phyloP scores from a whole-genome alignment of 2,329 filamentous ascomycete species.

The Claviceps pusilla region DNA sequence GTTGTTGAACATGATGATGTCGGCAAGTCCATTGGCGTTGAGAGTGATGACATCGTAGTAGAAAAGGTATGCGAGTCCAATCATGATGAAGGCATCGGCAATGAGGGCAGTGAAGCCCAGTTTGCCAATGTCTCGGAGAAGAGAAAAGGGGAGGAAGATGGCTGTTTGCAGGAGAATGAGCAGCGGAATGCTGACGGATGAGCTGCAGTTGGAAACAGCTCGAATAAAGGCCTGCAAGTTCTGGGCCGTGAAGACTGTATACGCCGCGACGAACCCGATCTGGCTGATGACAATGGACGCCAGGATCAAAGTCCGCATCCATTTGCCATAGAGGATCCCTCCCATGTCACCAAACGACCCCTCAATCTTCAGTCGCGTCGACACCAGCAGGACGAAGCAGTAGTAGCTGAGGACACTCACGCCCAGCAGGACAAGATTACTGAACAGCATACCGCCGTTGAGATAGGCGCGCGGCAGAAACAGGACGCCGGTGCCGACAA shows the following conservation, averaged over 20 bases:
- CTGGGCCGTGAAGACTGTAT: conserved; percentile 92
- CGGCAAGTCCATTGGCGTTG: conserved; percentile 57
- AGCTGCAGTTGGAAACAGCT: conserved; percentile 77
- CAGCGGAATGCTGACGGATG: conserved; percentile 70
- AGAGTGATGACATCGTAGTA: conserved; percentile 89
- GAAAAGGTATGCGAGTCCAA: conserved; percentile 85
- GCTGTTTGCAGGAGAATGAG: conserved; percentile 91
- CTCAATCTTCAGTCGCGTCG: conserved; percentile 68
- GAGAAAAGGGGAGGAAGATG: conserved; percentile 84
- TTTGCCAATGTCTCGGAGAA: conserved; percentile 93
- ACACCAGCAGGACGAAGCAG: conserved; percentile 88
- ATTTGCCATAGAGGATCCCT: conserved; percentile 75
- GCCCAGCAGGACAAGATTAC: conserved; percentile 72
- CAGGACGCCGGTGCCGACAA: conserved; percentile 89
- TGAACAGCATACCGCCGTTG: conserved; percentile 96
- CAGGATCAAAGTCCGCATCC: conserved; percentile 78
- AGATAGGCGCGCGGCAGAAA: conserved; percentile 87
- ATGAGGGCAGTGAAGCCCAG: conserved; percentile 88
- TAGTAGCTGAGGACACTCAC: conserved; percentile 87
- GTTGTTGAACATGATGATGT: conserved; percentile 81
- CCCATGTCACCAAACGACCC: conserved; percentile 98
- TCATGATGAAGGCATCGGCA: conserved; percentile 84
- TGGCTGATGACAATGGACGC: conserved; percentile 89
- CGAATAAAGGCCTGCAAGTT: conserved; percentile 91
- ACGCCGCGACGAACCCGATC: conserved; percentile 85